A percentile compares a stretch with the other conserved stretches of the same genome.
phyloP scores from a whole-genome alignment of 139 green algal genomes.

The Chlorella vulgaris region DNA sequence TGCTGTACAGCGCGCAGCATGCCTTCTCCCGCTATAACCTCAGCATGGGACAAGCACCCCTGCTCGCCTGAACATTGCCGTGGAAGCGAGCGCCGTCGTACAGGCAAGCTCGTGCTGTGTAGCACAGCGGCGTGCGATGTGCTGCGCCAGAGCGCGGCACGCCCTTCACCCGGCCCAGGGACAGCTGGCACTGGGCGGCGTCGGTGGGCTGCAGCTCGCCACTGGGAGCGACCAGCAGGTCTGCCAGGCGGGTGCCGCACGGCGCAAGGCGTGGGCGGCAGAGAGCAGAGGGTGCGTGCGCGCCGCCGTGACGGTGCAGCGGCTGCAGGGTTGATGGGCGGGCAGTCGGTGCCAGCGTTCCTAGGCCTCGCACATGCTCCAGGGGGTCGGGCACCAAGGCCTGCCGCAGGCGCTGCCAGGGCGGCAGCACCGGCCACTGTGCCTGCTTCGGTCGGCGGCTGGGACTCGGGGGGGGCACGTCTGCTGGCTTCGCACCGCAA shows the following conservation, averaged over 20 bases:
- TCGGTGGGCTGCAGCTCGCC: neutral
- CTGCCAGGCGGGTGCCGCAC: neutral
- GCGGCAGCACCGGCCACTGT: neutral
- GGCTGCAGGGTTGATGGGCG: slow-evolving; percentile 12
- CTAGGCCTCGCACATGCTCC: neutral
- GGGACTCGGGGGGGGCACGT: slow-evolving; percentile 1
- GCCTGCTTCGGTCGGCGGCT: neutral
- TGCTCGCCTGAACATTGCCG: slow-evolving; percentile 6
- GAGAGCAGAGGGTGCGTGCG: neutral
- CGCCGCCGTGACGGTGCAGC: neutral
- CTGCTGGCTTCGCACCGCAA: no score
- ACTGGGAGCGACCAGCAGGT: neutral
- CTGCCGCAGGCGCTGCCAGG: slow-evolving; percentile 4
- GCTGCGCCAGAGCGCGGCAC: slow-evolving; percentile 12
- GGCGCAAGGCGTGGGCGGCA: neutral
- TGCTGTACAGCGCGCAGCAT: no score
- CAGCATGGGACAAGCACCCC: no score
- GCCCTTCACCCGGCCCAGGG: neutral
- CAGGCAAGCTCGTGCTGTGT: slow-evolving; percentile 5
- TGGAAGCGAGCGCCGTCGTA: slow-evolving; percentile 25
- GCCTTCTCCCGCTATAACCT: no score
- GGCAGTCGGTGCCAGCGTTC: neutral
- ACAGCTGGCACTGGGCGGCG: slow-evolving; percentile 5
- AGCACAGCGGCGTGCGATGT: neutral
- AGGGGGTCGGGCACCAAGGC: neutral